phyloP scores from a whole-genome alignment of 2,329 filamentous ascomycete genomes.

The Rhynchosporium graminicola region DNA sequence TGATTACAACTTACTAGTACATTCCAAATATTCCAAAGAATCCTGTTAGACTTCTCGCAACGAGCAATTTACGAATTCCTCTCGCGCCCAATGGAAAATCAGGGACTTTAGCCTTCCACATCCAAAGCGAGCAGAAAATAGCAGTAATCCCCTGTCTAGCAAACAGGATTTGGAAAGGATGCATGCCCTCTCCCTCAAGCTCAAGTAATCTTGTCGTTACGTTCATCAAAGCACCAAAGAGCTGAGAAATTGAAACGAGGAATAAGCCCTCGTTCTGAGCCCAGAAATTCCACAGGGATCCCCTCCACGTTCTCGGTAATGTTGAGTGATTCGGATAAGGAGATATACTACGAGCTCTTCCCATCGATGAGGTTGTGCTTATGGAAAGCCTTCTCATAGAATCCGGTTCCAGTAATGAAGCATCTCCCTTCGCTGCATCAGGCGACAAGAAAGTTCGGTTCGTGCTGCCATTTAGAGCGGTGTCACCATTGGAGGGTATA shows the following conservation, averaged over 20 bases:
- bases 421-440: slow-evolving; percentile 16
- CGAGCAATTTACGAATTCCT: slow-evolving; percentile 66
- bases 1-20: slow-evolving; percentile 34
- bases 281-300: slow-evolving; percentile 51
- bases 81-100: slow-evolving; percentile 69
- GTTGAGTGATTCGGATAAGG: slow-evolving; percentile 22
- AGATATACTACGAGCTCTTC: slow-evolving; percentile 28
- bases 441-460: slow-evolving; percentile 27
- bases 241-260: slow-evolving; percentile 72
- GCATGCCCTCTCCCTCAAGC: slow-evolving; percentile 68
- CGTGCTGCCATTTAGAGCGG: slow-evolving; percentile 31
- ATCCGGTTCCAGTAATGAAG: slow-evolving; percentile 39
- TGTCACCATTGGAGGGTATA: slow-evolving; percentile 35
- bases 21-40: slow-evolving; percentile 77
- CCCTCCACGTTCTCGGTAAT: slow-evolving; percentile 27
- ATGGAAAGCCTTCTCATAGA: slow-evolving; percentile 45
- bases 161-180: slow-evolving; percentile 85
- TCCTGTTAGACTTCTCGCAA: slow-evolving; percentile 68
- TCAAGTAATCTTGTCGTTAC: slow-evolving; percentile 76
- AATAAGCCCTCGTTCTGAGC: slow-evolving; percentile 68
- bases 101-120: slow-evolving; percentile 69
- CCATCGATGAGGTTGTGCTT: slow-evolving; percentile 45
- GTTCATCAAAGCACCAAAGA: slow-evolving; percentile 87
- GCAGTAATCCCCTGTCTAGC: slow-evolving; percentile 75
- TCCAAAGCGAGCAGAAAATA: slow-evolving; percentile 66